These are phyloP conservation scores for Rhodotorula diobovata DNA, from an alignment of 768 basidiomycete genomes.

Conservation along the genomic window DNA sequence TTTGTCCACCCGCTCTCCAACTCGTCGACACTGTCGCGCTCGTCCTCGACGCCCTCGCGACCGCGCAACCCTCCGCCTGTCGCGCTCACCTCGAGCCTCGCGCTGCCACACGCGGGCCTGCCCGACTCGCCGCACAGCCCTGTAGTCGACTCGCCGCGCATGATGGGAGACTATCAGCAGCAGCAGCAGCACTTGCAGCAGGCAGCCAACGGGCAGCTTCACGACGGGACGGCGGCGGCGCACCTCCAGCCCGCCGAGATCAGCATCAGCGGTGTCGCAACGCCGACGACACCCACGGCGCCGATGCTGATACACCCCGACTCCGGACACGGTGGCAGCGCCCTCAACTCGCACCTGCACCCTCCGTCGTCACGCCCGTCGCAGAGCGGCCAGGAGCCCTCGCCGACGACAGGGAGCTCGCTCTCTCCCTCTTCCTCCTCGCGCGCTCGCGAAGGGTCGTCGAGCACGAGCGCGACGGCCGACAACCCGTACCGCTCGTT, in stretches of 20 bases:
- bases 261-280: slow-evolving; percentile 33
- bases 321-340: neutral
- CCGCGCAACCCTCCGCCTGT: slow-evolving; percentile 11
- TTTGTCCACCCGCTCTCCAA: slow-evolving; percentile 39
- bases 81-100: slow-evolving; percentile 1
- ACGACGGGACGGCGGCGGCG: neutral
- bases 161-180: slow-evolving; percentile 9
- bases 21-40: slow-evolving; percentile 25
- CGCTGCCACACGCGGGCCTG: neutral
- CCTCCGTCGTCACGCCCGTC: neutral
- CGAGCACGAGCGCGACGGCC: neutral
- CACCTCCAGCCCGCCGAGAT: slow-evolving; percentile 10
- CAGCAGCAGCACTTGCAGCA: slow-evolving; percentile 15
- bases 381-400: too few species aligned
- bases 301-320: slow-evolving; percentile 19
- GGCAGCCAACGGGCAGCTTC: neutral
- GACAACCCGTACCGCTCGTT: slow-evolving; percentile 78
- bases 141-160: slow-evolving; percentile 18
- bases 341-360: neutral
- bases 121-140: slow-evolving; percentile 30
- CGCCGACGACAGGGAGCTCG: neutral
- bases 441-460: neutral
- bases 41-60: slow-evolving; percentile 12
- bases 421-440: neutral
- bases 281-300: slow-evolving; percentile 36